A percentile compares a stretch with the other conserved stretches of the same genome.
Conservation (phyloP, 1,284 basidiomycete genomes). For the Earliella scabrosa region DNA sequence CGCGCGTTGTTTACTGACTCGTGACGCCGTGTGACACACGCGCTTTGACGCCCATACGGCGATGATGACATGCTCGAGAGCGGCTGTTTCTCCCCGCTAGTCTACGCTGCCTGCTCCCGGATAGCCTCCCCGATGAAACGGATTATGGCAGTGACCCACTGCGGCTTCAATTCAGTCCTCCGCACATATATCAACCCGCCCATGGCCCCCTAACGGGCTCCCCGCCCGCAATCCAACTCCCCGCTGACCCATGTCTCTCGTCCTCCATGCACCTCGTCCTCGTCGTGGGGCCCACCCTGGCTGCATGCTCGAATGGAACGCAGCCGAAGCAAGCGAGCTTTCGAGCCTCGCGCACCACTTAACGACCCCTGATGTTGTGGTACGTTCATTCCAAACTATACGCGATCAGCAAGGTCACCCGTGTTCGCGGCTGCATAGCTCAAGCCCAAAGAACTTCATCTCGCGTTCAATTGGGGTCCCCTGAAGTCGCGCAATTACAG, state of each 20-base stretch:
- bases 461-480: slow-evolving; percentile 23
- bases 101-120: no score
- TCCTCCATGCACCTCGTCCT: slow-evolving; percentile 10
- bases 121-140: no score
- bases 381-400: neutral
- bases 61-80: neutral
- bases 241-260: slow-evolving; percentile 5
- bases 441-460: slow-evolving; percentile 23
- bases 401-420: neutral
- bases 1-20: neutral
- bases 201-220: neutral
- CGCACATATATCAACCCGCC: neutral
- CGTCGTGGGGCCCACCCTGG: slow-evolving; percentile 4
- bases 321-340: neutral
- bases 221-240: neutral
- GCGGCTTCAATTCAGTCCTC: no score
- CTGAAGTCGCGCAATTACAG: slow-evolving; percentile 17
- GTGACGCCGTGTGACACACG: neutral
- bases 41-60: neutral
- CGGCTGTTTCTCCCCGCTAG: neutral
- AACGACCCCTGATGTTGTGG: slow-evolving; percentile 15
- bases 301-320: slow-evolving; percentile 5
- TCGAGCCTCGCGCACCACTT: slow-evolving; percentile 10
- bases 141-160: no score
- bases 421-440: slow-evolving; percentile 4